These are phyloP conservation scores for Cornus florida DNA, from an alignment of 148 eudicot genomes.

Conservation along the genomic window DNA sequence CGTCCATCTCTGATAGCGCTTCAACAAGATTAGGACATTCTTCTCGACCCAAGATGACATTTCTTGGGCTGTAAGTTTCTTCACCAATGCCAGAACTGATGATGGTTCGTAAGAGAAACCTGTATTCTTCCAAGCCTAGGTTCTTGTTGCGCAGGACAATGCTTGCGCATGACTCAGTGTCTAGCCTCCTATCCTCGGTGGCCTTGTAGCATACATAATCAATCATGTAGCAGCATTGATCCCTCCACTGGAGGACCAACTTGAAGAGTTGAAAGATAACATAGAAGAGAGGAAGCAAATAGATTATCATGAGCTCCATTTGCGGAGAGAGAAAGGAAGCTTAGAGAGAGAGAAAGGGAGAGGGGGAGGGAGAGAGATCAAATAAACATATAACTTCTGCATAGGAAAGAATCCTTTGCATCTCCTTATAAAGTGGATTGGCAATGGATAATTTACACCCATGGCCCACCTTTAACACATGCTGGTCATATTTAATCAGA, in stretches of 20 bases:
- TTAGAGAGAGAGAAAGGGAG: neutral
- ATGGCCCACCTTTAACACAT: neutral
- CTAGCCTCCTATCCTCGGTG: conserved; percentile 45
- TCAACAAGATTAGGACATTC: conserved; percentile 36
- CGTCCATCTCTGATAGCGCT: conserved; percentile 50
- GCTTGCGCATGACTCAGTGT: conserved; percentile 38
- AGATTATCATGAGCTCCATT: conserved; percentile 44
- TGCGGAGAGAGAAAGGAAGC: neutral
- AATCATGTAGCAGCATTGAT: conserved; percentile 58
- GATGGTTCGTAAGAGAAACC: conserved; percentile 53
- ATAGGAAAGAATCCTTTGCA: neutral
- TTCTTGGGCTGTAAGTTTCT: conserved; percentile 57
- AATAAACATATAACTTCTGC: neutral
- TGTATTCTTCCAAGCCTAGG: conserved; percentile 46
- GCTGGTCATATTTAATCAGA: neutral
- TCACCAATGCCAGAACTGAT: conserved; percentile 74
- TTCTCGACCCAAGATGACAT: conserved; percentile 45
- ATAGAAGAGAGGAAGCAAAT: conserved; percentile 31
- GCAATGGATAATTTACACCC: neutral
- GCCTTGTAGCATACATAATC: conserved; percentile 67
- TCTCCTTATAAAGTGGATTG: no score
- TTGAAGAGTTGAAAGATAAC: conserved; percentile 28
- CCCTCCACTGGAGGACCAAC: conserved; percentile 21
- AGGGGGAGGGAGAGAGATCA: neutral
- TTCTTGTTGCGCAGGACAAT: conserved; percentile 42